Base-by-base conservation (phyloP, 257 asterid species). In the Nicotiana undulata region DNA sequence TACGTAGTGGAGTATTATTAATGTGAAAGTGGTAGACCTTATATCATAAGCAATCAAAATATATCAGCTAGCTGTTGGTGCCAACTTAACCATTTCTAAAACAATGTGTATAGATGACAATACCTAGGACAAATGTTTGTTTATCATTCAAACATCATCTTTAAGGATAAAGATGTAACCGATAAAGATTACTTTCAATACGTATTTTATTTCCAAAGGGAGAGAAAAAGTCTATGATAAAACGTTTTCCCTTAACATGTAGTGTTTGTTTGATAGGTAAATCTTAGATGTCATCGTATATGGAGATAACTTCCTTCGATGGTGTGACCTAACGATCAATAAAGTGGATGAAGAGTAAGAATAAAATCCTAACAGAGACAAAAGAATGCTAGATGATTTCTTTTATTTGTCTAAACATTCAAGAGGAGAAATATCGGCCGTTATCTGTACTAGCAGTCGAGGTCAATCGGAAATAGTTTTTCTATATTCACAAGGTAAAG, bases 131-230 rank as follows among this genome's bases (percentile, higher is more conserved):
- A 72, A 46, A 13, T 72, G 24, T 46, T 46, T 72, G 40, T 46
- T 8, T 72, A 46, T 0, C 40, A 15, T 20, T 72, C 24, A 15
- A 10, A 46, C 40, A 46, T 72, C 61, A 72, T 15, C 22, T 17
- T 10, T 72, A 10, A 46, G 40, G 78, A 72, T 72, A 46, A 55
- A 5, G 60, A 55, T 17, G 24, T 55, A 9, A 26, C 24, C 3
- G 11, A 55, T 17, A 55, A 22, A 72, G 60, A 72, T 72, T 72
- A 46, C 15, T 68, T 68, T 72, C 32, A 72, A 44, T 20, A 15
- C 9, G 60, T 72, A 24, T 72, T 72, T 3, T 9, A 5, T 24
- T 15, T 72, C 15, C 37, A 46, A 72, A 72, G 22, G 40, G 4
- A 15, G 40, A 13, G 40, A 24, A 46, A 72, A 72, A 46, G 61